Percentiles rank a stretch among this genome's conserved stretches.
phyloP scores from a whole-genome alignment of 768 basidiomycete genomes.

The Pleurotus pulmonarius region DNA sequence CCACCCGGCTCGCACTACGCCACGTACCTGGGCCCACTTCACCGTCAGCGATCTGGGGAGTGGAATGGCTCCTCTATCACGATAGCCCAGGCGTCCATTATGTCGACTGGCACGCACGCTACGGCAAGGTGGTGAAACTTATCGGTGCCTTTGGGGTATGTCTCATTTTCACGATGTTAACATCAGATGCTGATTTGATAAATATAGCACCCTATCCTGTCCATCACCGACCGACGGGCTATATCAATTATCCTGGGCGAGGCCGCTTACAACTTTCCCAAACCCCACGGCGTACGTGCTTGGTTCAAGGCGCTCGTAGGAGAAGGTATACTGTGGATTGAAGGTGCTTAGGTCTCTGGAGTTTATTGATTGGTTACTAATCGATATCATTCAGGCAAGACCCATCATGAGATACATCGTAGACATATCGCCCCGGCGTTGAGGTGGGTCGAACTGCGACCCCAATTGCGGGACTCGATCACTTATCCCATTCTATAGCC shows the following conservation, averaged over 20 bases:
- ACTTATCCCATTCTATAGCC: constrained; percentile 22
- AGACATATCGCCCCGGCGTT: constrained; percentile 52
- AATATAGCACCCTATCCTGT: constrained; percentile 51
- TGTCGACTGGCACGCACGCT: constrained; percentile 47
- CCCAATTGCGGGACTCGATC: no score
- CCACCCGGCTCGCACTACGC: constrained; percentile 28
- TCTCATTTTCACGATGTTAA: background rate
- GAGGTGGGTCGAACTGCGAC: constrained; percentile 30
- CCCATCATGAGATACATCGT: constrained; percentile 53
- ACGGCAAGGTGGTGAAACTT: constrained; percentile 53
- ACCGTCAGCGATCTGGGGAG: constrained; percentile 55
- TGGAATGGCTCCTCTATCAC: constrained; percentile 55
- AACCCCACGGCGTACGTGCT: constrained; percentile 56
- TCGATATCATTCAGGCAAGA: constrained; percentile 36
- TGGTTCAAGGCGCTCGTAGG: constrained; percentile 63
- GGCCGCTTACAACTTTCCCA: constrained; percentile 55
- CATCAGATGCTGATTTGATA: constrained; percentile 3
- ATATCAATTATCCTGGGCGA: constrained; percentile 53
- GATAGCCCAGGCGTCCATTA: constrained; percentile 50
- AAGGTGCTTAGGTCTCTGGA: constrained; percentile 34
- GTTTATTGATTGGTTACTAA: background rate
- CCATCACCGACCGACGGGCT: constrained; percentile 51
- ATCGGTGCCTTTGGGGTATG: constrained; percentile 55
- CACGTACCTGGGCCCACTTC: constrained; percentile 49
- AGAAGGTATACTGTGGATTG: constrained; percentile 63